Base-by-base conservation (phyloP, 2,329 filamentous ascomycete genomes). In the Pseudocercospora crystallina region DNA sequence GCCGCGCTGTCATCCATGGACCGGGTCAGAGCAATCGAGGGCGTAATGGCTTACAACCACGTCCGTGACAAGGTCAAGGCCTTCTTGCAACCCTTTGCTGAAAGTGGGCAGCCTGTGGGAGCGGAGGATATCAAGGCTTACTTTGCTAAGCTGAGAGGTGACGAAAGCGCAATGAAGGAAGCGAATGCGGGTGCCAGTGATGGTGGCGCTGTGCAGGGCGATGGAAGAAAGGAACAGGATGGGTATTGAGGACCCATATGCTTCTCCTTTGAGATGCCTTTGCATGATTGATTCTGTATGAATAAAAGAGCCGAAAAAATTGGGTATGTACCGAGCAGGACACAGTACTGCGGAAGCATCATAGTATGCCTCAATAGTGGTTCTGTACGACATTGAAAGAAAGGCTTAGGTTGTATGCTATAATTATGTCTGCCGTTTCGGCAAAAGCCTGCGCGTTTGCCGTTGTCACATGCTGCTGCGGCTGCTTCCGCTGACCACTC, bases 31-130 rank as follows among this genome's bases (percentile, higher is more conserved):
- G 94, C 94, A 4, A 96, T 99, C 49, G 69, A 99, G 69, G 94
- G 94, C 12, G 92, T 95, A 39, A 96, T 97, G 90, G 92, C 91
- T 0, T 99, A 97, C 72, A 96, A 97, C 64, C 87, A 95, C 64
- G 80, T 99, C 53, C 94, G 95, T 66, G 91, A 97, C 65, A 91
- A 92, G 67, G 83, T 99, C n/a, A 96, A 92, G 76, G 85, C 86
- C 0, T 97, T 99, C 69, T 83, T 99, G 64, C 84, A 91, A 71
- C 87, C 95, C 37, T 99, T 96, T 68, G 94, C 94, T 0, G 90
- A 96, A 67, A 95, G 86, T 56, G 92, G 92, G 1, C 77, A 88
- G 69, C 85, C 89, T 0, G 91, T 99, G 15, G 86, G 90, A 1
- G 92, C 92, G 1, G 94, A 99, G 66, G 91, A 97, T 71, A 94